Conservation (phyloP, 2,329 filamentous ascomycete species). For the Gaeumannomyces tritici region DNA sequence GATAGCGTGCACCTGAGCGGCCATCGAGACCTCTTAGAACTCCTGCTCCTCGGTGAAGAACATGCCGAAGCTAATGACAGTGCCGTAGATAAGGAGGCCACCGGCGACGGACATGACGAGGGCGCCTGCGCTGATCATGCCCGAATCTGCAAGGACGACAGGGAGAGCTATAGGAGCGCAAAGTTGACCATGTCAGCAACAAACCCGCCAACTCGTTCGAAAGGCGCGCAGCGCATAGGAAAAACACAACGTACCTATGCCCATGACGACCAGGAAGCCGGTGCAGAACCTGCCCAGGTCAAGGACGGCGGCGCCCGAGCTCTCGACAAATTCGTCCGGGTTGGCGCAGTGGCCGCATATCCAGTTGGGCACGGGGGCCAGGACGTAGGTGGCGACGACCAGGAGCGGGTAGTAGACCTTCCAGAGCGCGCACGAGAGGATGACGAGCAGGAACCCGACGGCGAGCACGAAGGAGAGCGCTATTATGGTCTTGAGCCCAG, state of each 20-base stretch:
- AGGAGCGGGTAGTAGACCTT: slow-evolving; percentile 90
- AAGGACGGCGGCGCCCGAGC: slow-evolving; percentile 71
- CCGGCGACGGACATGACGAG: slow-evolving; percentile 95
- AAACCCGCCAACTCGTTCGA: not conserved
- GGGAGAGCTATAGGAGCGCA: slow-evolving; percentile 58
- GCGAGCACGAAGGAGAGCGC: slow-evolving; percentile 97
- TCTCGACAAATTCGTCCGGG: slow-evolving; percentile 91
- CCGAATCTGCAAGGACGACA: slow-evolving; percentile 76
- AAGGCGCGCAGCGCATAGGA: too few relatives aligned
- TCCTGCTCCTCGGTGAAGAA: slow-evolving; percentile 98
- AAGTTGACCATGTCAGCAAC: not conserved
- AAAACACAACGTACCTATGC: slow-evolving; percentile 62
- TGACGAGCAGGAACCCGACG: slow-evolving; percentile 97
- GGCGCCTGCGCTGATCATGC: slow-evolving; percentile 70
- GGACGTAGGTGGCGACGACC: slow-evolving; percentile 89
- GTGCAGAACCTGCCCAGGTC: slow-evolving; percentile 93
- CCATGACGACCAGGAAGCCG: slow-evolving; percentile 94
- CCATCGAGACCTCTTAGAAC: slow-evolving; percentile 47
- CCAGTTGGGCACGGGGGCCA: slow-evolving; percentile 95
- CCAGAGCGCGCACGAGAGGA: slow-evolving; percentile 93
- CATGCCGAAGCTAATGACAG: slow-evolving; percentile 95
- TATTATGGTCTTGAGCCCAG: slow-evolving; percentile 98
- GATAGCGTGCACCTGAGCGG: not conserved
- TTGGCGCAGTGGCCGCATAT: slow-evolving; percentile 82
- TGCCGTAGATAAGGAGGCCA: slow-evolving; percentile 90